phyloP scores from a whole-genome alignment of 2,329 filamentous ascomycete species.

The Sporothrix globosa region DNA sequence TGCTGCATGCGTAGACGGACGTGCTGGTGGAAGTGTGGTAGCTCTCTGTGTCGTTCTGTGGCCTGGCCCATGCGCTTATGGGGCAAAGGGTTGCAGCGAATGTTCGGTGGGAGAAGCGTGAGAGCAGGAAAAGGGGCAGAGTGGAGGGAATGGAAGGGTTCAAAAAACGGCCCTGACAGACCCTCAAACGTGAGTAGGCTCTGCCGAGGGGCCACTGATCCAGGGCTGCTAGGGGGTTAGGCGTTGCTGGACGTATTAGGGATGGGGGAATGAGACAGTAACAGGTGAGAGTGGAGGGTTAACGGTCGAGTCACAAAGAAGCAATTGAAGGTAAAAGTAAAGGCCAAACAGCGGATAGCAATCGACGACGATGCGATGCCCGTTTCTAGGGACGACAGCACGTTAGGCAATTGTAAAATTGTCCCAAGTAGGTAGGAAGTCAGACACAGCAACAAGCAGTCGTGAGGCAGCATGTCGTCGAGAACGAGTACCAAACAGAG shows the following conservation, averaged over 20 bases:
- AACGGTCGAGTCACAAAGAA: conserved; percentile 7
- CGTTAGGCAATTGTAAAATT: background rate
- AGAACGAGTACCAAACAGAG: background rate
- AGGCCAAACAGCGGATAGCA: background rate
- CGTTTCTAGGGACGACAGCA: conserved; percentile 21
- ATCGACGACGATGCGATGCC: conserved; percentile 8
- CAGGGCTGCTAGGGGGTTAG: background rate
- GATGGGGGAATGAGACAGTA: conserved; percentile 21
- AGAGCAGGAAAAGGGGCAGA: conserved; percentile 27
- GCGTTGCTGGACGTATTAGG: background rate
- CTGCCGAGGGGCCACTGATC: background rate
- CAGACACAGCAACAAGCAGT: conserved; percentile 15
- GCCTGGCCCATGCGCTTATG: conserved; percentile 20
- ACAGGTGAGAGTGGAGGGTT: conserved; percentile 15
- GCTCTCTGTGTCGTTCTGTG: background rate
- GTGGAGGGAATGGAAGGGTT: conserved; percentile 14
- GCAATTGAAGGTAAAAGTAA: background rate
- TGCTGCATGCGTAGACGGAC: background rate
- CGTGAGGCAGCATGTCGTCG: background rate
- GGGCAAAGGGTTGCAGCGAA: conserved; percentile 20
- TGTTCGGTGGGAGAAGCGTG: conserved; percentile 11
- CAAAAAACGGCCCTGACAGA: conserved; percentile 9
- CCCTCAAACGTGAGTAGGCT: conserved; percentile 25
- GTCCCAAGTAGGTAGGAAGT: conserved; percentile 6
- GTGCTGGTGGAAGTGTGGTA: background rate